Base-by-base conservation (phyloP, 1,284 basidiomycete species). In the Puccinia novopanici region DNA sequence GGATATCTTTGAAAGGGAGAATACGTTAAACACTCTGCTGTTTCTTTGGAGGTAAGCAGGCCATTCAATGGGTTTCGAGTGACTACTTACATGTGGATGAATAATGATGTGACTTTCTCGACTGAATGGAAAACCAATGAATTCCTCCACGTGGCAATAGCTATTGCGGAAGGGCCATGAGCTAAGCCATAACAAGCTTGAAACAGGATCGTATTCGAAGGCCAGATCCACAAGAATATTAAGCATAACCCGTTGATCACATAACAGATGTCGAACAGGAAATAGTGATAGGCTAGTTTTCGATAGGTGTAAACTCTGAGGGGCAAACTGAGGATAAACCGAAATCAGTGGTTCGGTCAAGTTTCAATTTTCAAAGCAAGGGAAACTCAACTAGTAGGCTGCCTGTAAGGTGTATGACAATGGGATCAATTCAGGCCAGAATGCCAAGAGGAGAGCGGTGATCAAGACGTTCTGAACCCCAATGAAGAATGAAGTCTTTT, bases 91-190 rank as follows among this genome's bases (percentile, higher is more conserved):
- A 85, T 84, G 76, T 85, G 85, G 34, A 85, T 85, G 48, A 84
- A 84, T 55, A 85, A 83, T 13, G 82, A 83, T 73, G 84, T 85
- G 78, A 85, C 83, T 82, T 85, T 85, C 81, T 85, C 85, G 71
- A 85, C 82, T 30, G 83, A 84, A 73, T 85, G 85, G 79, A 85
- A 85, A 22, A 85, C 85, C 63, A 85, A 83, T 52, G 84, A 85
- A 76, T 85, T 85, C 57, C 85, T 83, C 85, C 85, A 85, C 0
- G 84, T 84, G n/a, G 83, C 83, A 68, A 85, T 84, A n/a, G 83
- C 84, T 0, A 82, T 81, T 70, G 22, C 54, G 0, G 75, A 65
- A n/a, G 82, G 83, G 37, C 84, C 85, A 42, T 84, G 84, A 8
- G 84, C 81, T 5, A 85, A 82, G 34, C 84, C 84, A 65, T 84